Base-by-base conservation (phyloP, 208 protist genomes). In the Leishmania tropica region DNA sequence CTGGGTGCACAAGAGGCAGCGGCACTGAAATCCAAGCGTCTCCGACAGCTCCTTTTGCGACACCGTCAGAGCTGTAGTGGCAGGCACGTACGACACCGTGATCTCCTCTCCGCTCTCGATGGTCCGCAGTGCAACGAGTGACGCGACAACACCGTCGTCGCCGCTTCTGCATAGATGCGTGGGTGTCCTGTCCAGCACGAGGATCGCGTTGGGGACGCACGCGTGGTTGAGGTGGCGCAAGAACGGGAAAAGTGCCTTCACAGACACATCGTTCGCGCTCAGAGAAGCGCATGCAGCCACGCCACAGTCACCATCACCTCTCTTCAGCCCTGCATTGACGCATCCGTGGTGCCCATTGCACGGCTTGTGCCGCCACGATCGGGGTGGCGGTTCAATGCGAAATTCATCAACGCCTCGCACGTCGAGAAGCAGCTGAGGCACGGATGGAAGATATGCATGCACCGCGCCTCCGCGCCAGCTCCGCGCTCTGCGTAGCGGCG, bases 61-160 rank as follows among this genome's bases (percentile, higher is more conserved):
- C 11, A 86, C 64, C 28, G 89, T 84, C 62, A 90, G 28, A 31
- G 85, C 78, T 17, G 87, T 80, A 4, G 81, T 81, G 62, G 88
- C 89, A 6, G 90, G 68, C 45, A 90, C 78, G 80, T 94, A 96
- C 17, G 91, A 90, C 24, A 96, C 83, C 60, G 90, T 93, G 56
- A 96, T 82, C 81, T 95, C 91, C 79, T 95, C 93, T 13, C 90
- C 90, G 17, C 76, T 80, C 31, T 87, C 83, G 80, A 96, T 95
- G 67, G 89, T 70, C 31, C 88, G 82, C 53, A 95, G 78, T 2
- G 90, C 85, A 21, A 96, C 80, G n/a, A 94, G 40, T 4, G 79
- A 62, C 15, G 35, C 83, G 0, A 68, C 62, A 10, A 73, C 31
- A 28, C 67, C 54, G 35, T 64, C 47, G 28, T 37, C 24, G 15